These are phyloP conservation scores for Colletotrichum sp. DNA, from an alignment of 2,329 filamentous ascomycete genomes.

Conservation along the genomic window DNA sequence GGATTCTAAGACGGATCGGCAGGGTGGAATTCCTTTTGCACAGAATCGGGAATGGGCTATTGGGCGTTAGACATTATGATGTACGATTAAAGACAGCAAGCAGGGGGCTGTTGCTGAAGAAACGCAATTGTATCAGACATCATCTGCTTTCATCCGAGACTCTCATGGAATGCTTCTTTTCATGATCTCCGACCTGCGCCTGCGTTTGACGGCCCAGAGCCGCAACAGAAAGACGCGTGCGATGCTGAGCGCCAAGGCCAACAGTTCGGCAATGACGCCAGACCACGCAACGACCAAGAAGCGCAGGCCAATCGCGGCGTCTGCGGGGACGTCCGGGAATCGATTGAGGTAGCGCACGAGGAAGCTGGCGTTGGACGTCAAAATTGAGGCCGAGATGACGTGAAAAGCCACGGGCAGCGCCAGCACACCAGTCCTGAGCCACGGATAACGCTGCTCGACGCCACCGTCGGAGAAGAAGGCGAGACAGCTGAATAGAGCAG, in stretches of 20 bases:
- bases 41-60: neutral
- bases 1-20: neutral
- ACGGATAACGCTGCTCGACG: neutral
- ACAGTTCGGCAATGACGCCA: neutral
- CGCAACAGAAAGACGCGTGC: neutral
- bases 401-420: neutral
- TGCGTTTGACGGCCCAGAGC: neutral
- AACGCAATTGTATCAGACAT: neutral
- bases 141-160: neutral
- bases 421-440: neutral
- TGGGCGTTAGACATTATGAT: neutral
- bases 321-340: neutral
- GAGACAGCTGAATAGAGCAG: neutral
- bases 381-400: neutral
- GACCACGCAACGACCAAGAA: neutral
- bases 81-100: neutral
- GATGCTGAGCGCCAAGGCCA: neutral
- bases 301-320: neutral
- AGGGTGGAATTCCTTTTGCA: neutral
- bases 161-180: neutral
- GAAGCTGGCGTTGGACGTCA: neutral
- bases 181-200: neutral
- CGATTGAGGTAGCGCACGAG: neutral
- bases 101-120: neutral
- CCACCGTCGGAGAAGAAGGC: neutral